phyloP scores from a whole-genome alignment of 2,329 filamentous ascomycete species.

The Chrysoporthe cubensis region DNA sequence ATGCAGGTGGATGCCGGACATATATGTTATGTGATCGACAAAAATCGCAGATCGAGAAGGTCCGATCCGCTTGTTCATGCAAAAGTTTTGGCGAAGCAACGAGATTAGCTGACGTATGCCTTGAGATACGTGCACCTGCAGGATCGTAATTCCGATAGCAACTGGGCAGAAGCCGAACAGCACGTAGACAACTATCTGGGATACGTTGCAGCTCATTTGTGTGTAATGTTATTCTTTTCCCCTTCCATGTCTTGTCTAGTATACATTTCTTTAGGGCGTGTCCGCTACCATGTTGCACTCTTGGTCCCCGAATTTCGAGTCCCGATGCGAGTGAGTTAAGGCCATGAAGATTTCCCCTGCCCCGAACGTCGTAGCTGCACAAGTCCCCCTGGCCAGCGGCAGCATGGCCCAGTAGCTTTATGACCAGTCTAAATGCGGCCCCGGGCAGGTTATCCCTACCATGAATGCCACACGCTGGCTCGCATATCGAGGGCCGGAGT shows the following conservation, averaged over 20 bases:
- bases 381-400: not conserved
- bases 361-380: not conserved
- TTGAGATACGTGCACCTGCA: not conserved
- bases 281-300: not conserved
- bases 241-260: not conserved
- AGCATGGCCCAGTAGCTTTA: constrained; percentile 1
- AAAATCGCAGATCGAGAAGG: too few species aligned
- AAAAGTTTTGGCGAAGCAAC: not conserved
- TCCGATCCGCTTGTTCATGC: too few species aligned
- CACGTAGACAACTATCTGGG: too few species aligned
- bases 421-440: not conserved
- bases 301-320: not conserved
- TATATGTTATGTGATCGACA: too few species aligned
- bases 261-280: not conserved
- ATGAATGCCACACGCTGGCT: not conserved
- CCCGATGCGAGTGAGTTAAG: too few species aligned
- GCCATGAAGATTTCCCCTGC: not conserved
- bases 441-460: not conserved
- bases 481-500: not conserved
- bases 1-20: too few species aligned
- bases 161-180: not conserved
- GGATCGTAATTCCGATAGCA: not conserved
- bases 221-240: not conserved
- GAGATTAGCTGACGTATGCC: not conserved
- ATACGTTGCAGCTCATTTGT: not conserved